phyloP scores from a whole-genome alignment of 257 asterid genomes.

The Capsicum rhomboideum region DNA sequence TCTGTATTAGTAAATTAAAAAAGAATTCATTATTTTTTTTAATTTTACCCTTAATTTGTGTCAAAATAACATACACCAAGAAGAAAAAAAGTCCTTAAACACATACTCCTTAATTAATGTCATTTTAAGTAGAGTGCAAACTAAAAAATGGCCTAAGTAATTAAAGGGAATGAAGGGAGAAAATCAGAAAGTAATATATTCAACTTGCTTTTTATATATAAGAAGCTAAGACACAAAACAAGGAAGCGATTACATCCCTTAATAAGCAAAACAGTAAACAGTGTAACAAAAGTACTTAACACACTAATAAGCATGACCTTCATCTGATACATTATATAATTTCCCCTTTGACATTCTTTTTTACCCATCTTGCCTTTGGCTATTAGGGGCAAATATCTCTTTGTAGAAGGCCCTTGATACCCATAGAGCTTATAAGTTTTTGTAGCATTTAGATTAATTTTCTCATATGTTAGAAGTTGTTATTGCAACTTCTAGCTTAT shows the following conservation, averaged over 20 bases:
- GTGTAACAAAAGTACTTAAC: neutral
- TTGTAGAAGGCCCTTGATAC: neutral
- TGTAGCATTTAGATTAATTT: neutral
- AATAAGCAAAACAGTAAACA: neutral
- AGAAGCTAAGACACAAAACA: neutral
- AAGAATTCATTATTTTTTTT: neutral
- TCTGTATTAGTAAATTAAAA: neutral
- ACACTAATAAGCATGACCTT: neutral
- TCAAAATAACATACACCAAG: neutral
- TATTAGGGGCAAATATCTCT: neutral
- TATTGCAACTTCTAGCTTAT: neutral
- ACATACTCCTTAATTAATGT: neutral
- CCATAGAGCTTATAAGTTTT: neutral
- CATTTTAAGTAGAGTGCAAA: neutral
- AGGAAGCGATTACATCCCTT: neutral
- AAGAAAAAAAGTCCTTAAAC: neutral
- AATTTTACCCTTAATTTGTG: neutral
- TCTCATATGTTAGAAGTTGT: neutral
- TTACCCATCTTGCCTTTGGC: neutral
- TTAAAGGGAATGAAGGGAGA: neutral
- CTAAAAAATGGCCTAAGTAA: neutral
- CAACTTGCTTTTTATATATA: neutral
- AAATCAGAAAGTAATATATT: neutral
- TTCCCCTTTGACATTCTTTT: neutral
- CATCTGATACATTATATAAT: neutral